Base-by-base conservation (phyloP, 208 protist genomes). In the Acanthamoeba royreba region DNA sequence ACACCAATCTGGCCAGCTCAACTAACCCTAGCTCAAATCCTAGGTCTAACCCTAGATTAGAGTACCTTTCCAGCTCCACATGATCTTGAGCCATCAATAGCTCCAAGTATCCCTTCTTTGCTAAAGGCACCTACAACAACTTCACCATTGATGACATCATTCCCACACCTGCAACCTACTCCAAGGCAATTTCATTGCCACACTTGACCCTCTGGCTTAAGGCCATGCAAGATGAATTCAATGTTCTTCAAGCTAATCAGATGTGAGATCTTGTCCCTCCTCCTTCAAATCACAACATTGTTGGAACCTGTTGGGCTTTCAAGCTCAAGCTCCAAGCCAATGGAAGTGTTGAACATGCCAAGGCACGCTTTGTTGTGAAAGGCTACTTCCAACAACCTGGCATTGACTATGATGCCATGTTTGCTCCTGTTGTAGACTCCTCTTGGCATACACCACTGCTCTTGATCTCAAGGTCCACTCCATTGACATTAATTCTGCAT, bases 401-500 rank as follows among this genome's bases (percentile, higher is more conserved):
- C 1, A 81, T 92, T 0, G 49, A 92, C 61, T 92, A 45, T 40
- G 4, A 55, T 2, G 25, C 74, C 40, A 92, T 5, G 13, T 92
- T 53, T 9, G 35, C 40, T 22, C 88, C 40, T 1, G 66, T 92
- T 2, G 5, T 92, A 1, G 2, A 0, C 0, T 81, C 28, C 61
- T 81, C 35, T 42, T 92, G 11, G 58, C 61, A 4, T 83, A 83
- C 40, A n/a, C 66, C 61, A 81, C 72, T 72, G 9, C 47, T 83
- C 19, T 46, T 45, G 88, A 47, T n/a, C n/a, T 40, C 19, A 22
- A 74, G 38, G 81, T 92, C 40, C 33, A 92, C 45, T 28, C 45
- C 11, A 92, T 92, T 35, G 61, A 92, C 43, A n/a, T 92, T 25
- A n/a, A 83, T 45, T 63, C 38, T 40, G 40, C 88, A 22, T 92